These are phyloP conservation scores for Setaria viridis DNA, from an alignment of 202 grass and related monocot genomes.

Conservation along the genomic window DNA sequence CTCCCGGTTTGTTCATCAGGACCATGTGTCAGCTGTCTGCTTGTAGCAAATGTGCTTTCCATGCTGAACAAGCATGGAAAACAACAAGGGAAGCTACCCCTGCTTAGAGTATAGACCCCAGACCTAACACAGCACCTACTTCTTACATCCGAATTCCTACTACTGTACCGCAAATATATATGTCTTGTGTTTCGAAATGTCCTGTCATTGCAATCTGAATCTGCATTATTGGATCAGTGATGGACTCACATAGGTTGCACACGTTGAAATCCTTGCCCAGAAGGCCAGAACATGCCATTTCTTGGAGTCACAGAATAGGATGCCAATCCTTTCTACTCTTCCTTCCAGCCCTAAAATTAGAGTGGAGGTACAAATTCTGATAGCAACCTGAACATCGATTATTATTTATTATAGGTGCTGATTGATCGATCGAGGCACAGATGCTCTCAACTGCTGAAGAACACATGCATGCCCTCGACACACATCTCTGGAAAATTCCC, in stretches of 20 bases:
- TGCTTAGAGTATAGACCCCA: constrained; percentile 41
- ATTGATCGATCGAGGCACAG: constrained; percentile 9
- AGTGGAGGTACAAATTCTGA: constrained; percentile 26
- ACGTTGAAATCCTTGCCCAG: constrained; percentile 14
- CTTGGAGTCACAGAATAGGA: constrained; percentile 27
- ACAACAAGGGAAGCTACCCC: constrained; percentile 29
- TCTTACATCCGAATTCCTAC: constrained; percentile 38
- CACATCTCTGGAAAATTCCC: not conserved
- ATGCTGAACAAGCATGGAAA: constrained; percentile 41
- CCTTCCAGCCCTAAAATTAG: not conserved
- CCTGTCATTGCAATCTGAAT: constrained; percentile 2
- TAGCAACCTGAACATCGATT: constrained; percentile 5
- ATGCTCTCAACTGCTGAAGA: constrained; percentile 4
- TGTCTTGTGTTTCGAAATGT: not conserved
- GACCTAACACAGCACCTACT: constrained; percentile 52
- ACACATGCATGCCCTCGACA: not conserved
- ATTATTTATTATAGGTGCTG: not conserved
- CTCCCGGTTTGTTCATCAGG: constrained; percentile 38
- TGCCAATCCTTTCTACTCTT: not conserved
- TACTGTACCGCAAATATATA: constrained; percentile 29
- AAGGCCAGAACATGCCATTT: constrained; percentile 28
- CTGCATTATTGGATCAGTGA: not conserved
- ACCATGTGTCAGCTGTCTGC: constrained; percentile 41
- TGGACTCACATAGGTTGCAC: not conserved
- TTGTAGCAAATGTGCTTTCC: constrained; percentile 38